Evolutionary conservation across 371 early-diverging fungal genomes (phyloP).

Genomic region (Mucor velutinosus): DNA sequence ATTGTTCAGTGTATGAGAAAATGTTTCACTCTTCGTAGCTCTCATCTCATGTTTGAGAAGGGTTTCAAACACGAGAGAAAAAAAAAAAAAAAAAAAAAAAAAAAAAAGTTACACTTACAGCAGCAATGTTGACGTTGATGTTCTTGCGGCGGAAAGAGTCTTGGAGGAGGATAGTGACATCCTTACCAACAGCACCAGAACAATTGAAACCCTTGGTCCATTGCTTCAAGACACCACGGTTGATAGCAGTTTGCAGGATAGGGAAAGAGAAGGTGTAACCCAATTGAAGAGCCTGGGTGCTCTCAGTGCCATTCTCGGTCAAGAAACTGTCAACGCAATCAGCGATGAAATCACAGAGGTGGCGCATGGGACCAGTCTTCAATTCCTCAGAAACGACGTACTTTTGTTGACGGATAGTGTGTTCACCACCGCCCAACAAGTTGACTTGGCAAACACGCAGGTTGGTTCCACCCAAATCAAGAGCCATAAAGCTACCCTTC

Average conservation of each 20-base stretch:
- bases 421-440: conserved; percentile 70
- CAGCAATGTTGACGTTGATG: conserved; percentile 76
- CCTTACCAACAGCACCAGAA: conserved; percentile 79
- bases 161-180: conserved; percentile 77
- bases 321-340: conserved; percentile 83
- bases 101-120: conserved; percentile 45
- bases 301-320: conserved; percentile 41
- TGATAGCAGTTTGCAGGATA: conserved; percentile 77
- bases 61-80: neutral
- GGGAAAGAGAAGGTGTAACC: conserved; percentile 98
- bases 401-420: conserved; percentile 72
- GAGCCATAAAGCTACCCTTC: conserved; percentile 82
- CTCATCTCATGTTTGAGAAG: neutral
- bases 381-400: conserved; percentile 53
- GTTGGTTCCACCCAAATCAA: conserved; percentile 95
- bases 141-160: conserved; percentile 80
- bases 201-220: conserved; percentile 95
- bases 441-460: conserved; percentile 85
- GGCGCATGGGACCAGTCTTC: conserved; percentile 50
- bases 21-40: neutral
- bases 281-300: conserved; percentile 35
- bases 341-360: conserved; percentile 90
- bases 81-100: conserved; percentile 2
- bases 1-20: neutral
- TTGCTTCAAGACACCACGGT: conserved; percentile 78